Conservation (phyloP, 306 rosid species). For the Dalbergia oliveri region DNA sequence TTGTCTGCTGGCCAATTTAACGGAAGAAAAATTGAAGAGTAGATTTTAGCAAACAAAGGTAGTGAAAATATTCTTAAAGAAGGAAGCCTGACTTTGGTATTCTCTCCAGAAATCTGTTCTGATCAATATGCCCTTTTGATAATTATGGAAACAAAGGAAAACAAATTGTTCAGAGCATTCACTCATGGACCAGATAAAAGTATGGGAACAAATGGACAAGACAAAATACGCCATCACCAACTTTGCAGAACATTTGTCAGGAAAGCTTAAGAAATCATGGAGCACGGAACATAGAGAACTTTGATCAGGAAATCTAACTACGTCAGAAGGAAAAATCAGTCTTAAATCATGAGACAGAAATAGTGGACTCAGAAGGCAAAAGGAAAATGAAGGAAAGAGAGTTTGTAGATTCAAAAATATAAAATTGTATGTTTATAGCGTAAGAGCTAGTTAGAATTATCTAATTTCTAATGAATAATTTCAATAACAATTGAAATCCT, state of each 20-base stretch:
- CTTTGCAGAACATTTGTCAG: neutral
- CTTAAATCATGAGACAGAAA: neutral
- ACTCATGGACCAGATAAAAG: neutral
- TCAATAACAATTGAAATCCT: neutral
- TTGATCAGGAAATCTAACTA: neutral
- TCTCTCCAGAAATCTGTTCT: neutral
- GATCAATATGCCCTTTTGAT: neutral
- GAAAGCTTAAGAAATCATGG: conserved; percentile 7
- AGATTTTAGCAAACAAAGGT: neutral
- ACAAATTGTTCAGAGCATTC: neutral
- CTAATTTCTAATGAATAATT: neutral
- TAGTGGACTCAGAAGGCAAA: neutral
- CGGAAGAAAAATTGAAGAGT: neutral
- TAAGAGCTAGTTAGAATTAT: neutral
- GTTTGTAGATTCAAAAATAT: neutral
- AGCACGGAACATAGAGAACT: neutral
- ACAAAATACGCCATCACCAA: conserved; percentile 9
- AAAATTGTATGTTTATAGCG: neutral
- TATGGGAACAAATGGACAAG: neutral
- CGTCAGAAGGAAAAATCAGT: neutral
- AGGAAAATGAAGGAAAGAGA: neutral
- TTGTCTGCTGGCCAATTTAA: neutral
- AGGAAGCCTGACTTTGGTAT: neutral
- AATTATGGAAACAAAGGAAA: neutral
- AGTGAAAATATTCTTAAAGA: neutral